A percentile compares a stretch with the other conserved stretches of the same genome.
phyloP scores from a whole-genome alignment of 106 monocot species.

The Platanthera zijinensis region DNA sequence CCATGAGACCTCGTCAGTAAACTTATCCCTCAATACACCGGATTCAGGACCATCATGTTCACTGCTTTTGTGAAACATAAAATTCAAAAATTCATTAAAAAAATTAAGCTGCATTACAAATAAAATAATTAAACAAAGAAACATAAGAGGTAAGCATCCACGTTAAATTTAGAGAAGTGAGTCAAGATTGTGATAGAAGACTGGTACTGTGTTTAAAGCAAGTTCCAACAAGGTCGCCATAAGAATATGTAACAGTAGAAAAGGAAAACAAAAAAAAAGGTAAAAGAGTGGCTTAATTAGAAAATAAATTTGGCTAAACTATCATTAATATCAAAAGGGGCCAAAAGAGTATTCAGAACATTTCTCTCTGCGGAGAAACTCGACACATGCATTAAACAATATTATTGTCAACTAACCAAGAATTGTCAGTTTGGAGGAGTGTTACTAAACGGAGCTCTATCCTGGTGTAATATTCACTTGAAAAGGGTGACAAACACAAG shows the following conservation, averaged over 20 bases:
- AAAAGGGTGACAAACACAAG: no score
- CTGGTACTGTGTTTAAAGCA: not conserved
- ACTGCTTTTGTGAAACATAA: slow-evolving; percentile 20
- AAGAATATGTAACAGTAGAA: not conserved
- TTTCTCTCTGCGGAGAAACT: no score
- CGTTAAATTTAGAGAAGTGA: not conserved
- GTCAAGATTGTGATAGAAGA: not conserved
- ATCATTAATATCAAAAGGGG: no score
- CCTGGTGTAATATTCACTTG: no score
- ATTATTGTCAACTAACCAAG: no score
- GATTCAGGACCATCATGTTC: slow-evolving; percentile 78
- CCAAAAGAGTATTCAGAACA: no score
- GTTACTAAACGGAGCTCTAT: no score
- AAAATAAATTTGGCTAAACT: no score
- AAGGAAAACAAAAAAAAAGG: not conserved
- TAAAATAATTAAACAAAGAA: not conserved
- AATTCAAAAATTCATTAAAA: not conserved
- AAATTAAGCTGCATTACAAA: not conserved
- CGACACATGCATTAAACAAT: no score
- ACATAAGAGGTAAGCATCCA: not conserved
- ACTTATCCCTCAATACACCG: slow-evolving; percentile 46
- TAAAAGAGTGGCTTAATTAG: no score
- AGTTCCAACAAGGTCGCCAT: not conserved
- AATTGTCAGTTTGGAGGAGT: no score
- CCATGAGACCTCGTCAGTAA: slow-evolving; percentile 62